Percentiles rank a stretch among this genome's conserved stretches.
Conservation (phyloP, 805 yeast genomes). For the Brettanomyces nanus region DNA sequence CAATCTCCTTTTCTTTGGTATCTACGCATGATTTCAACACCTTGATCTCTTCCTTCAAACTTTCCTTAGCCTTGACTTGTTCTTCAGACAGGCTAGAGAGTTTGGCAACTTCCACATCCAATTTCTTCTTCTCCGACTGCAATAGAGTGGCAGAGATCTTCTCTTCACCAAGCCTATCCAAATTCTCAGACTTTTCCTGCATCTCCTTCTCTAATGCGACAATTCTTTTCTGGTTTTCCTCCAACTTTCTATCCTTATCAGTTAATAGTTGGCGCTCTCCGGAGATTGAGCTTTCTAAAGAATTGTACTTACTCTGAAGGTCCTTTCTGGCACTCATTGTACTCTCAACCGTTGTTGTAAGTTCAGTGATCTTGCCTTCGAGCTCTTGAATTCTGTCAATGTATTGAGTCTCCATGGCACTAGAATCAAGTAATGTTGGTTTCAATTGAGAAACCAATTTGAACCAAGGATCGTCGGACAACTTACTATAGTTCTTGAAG, state of each 20-base stretch:
- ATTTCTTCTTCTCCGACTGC: slow-evolving; percentile 11
- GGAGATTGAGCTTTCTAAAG: slow-evolving; percentile 25
- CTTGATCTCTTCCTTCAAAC: slow-evolving; percentile 23
- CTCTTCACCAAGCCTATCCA: slow-evolving; percentile 17
- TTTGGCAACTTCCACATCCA: slow-evolving; percentile 13
- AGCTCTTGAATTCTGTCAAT: slow-evolving; percentile 47
- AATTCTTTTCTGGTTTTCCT: slow-evolving; percentile 21
- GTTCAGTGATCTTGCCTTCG: slow-evolving; percentile 44
- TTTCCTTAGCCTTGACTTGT: slow-evolving; percentile 6
- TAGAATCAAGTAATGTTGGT: slow-evolving; percentile 49
- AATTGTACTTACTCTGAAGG: slow-evolving; percentile 31
- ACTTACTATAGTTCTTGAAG: slow-evolving; percentile 41
- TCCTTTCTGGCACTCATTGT: slow-evolving; percentile 19
- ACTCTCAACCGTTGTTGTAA: slow-evolving; percentile 31
- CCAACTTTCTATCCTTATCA: slow-evolving; percentile 40
- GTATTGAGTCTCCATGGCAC: slow-evolving; percentile 37
- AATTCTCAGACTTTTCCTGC: slow-evolving; percentile 15
- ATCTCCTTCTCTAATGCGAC: slow-evolving; percentile 20
- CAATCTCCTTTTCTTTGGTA: slow-evolving; percentile 29
- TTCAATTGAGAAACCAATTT: slow-evolving; percentile 59
- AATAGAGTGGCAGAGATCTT: slow-evolving; percentile 9
- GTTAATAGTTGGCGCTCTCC: slow-evolving; percentile 5
- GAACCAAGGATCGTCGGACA: slow-evolving; percentile 70
- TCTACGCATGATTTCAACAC: slow-evolving; percentile 21
- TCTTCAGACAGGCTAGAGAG: slow-evolving; percentile 13